Base-by-base conservation (phyloP, 768 basidiomycete species). In the Phylloporus rhodoxanthus region DNA sequence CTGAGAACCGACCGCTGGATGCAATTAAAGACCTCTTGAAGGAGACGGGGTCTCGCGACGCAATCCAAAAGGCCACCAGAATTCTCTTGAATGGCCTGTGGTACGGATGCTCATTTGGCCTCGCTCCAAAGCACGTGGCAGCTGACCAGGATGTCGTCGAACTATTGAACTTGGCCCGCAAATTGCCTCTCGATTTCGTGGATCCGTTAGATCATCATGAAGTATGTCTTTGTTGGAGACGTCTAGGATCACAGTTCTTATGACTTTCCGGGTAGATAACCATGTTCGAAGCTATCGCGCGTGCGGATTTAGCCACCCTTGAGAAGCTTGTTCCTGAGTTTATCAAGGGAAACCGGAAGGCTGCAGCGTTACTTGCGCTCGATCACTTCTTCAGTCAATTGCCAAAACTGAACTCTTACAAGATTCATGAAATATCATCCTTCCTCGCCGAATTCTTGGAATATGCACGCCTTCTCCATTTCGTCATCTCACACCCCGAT, bases 11-110 rank as follows among this genome's bases (percentile, higher is more conserved):
- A 1, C 62, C 61, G 0, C 29, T 71, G 1, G 72, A 77, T 11
- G 83, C 81, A 0, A 74, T 82, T 9, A 63, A 58, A 11, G 59
- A 77, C 2, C 63, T 81, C 37, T 54, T 80, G 4, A 59, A 65
- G 34, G 72, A 75, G 5, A n/a, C n/a, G n/a, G 44, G 39, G 0
- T 67, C 64, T 13, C 41, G 36, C 3, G 23, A 60, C 0, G 74
- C 73, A 1, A 53, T 60, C 13, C 53, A 48, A 19, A 65, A 59
- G 37, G 82, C 74, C 1, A 60, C 56, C 15, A 46, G 65, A 19
- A 75, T 70, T 34, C 60, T 78, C 13, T 57, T 77, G 14, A 68
- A 72, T 25, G 70, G 63, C 1, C 59, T 81, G 14, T 82, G 81
- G 80, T 57, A 56, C 7, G 59, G 62, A 10, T 57, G 74, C 15